phyloP scores from a whole-genome alignment of 495 filamentous ascomycete species.

The Cercophora sp. region DNA sequence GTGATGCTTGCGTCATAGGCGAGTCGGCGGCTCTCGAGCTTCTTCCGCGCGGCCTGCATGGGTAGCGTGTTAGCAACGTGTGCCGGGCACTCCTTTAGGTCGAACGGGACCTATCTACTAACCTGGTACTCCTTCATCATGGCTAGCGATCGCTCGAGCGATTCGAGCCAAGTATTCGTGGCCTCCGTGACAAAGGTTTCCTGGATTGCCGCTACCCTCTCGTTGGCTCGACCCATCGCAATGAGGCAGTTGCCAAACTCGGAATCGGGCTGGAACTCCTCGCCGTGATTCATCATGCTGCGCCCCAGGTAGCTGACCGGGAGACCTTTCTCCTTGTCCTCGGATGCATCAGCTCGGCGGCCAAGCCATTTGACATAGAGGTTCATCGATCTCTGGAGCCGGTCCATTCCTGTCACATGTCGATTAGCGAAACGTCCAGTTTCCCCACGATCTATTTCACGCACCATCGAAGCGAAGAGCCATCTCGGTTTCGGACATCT shows the following conservation, averaged over 20 bases:
- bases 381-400: conserved; percentile 84
- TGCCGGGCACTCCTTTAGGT: background rate
- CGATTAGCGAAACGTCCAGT: too few relatives aligned
- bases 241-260: conserved; percentile 90
- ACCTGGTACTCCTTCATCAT: conserved; percentile 98
- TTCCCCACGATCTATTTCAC: too few relatives aligned
- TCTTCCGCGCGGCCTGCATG: conserved; percentile 75
- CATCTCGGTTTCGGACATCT: conserved; percentile 90
- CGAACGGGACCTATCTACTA: background rate
- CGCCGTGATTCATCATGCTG: conserved; percentile 86
- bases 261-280: conserved; percentile 88
- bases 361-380: conserved; percentile 87
- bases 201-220: conserved; percentile 81
- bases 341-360: conserved; percentile 77
- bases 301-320: conserved; percentile 78
- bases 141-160: conserved; percentile 78
- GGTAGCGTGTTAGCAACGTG: conserved; percentile 14
- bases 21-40: conserved; percentile 85
- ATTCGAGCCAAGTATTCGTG: conserved; percentile 86
- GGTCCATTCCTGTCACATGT: conserved; percentile 85
- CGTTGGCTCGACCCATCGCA: conserved; percentile 78
- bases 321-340: conserved; percentile 74
- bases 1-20: conserved; percentile 86
- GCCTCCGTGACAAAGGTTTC: conserved; percentile 79
- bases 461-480: conserved; percentile 82